Evolutionary conservation across 2,329 filamentous ascomycete species (phyloP), one percentile per base, ranked within the genome.

Genomic region (Pezicula rhizophila): DNA sequence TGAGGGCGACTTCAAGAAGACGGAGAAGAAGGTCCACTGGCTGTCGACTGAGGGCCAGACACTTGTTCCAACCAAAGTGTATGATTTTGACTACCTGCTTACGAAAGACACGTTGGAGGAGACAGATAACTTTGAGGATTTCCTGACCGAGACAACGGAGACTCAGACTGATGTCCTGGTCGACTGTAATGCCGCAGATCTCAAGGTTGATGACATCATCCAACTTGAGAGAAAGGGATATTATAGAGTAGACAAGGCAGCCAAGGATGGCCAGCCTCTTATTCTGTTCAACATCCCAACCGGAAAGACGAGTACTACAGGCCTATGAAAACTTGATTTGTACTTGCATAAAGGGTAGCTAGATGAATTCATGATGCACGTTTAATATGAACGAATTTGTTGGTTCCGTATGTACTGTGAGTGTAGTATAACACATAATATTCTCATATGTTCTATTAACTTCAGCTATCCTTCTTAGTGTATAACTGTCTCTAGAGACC

Each of bases 21-120:
- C 92, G 0, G 84, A 89, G 63, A 96, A 96, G 81, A 97, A 97
- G 77, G 82, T 97, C 34, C 96, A 91, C 60, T 97, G 92, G 92
- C 74, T 97, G 42, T 85, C 89, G 1, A 79, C 78, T 1, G 80
- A 88, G 57, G 80, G 79, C 40, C 87, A 92, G 70, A 79, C 86
- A 50, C 78, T 96, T 0, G 76, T 95, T 12, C 82, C 84, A 7
- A 84, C 93, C 18, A 88, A 96, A 68, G 78, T 96, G 10, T 92
- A 91, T 70, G 90, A 96, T 59, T 97, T 96, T 66, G 92, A 96
- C 70, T 92, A 95, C 71, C 78, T 97, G 43, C 86, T 97, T 64
- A 95, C 86, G 52, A 97, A 96, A 77, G 92, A 97, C 66, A 91
- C 93, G 65, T 77, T 97, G 25, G 87, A 90, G 66, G 87, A 93